Conservation (phyloP, 2,329 filamentous ascomycete genomes). For the Trichoderma aggressivum region DNA sequence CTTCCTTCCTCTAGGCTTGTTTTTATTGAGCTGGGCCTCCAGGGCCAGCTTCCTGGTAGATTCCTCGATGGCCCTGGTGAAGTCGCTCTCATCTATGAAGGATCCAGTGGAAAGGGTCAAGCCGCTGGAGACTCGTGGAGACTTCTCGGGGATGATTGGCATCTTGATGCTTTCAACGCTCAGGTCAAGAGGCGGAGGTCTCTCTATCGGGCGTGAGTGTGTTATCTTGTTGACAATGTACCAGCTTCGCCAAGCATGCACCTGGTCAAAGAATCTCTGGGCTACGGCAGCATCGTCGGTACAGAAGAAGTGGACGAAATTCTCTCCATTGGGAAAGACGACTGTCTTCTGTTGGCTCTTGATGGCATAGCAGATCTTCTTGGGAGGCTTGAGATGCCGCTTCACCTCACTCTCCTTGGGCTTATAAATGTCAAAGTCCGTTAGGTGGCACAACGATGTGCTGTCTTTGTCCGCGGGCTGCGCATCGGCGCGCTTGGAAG, state of each 20-base stretch:
- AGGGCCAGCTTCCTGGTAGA: conserved; percentile 18
- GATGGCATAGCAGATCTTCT: conserved; percentile 79
- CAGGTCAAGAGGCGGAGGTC: conserved; percentile 21
- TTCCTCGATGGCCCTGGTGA: conserved; percentile 19
- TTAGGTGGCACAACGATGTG: conserved; percentile 73
- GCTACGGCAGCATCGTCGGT: conserved; percentile 69
- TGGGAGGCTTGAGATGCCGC: conserved; percentile 76
- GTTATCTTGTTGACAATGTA: conserved; percentile 74
- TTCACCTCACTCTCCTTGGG: conserved; percentile 65
- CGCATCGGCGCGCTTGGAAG: conserved; percentile 67
- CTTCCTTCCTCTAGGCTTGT: conserved; percentile 7
- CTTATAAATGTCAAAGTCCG: conserved; percentile 88
- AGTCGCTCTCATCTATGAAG: conserved; percentile 19
- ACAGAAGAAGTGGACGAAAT: conserved; percentile 90
- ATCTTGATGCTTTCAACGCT: conserved; percentile 6
- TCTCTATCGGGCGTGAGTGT: conserved; percentile 41
- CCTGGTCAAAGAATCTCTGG: conserved; percentile 63
- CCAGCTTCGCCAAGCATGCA: conserved; percentile 88
- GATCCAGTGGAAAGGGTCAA: conserved; percentile 13
- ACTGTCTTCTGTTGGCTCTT: conserved; percentile 88
- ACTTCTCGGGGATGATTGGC: not conserved
- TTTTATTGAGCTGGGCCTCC: conserved; percentile 15
- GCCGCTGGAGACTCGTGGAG: not conserved
- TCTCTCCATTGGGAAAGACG: conserved; percentile 76
- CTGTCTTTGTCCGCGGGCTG: conserved; percentile 62